Conservation (phyloP, 176 grass and related monocot genomes). For the Tuctoria greenei region DNA sequence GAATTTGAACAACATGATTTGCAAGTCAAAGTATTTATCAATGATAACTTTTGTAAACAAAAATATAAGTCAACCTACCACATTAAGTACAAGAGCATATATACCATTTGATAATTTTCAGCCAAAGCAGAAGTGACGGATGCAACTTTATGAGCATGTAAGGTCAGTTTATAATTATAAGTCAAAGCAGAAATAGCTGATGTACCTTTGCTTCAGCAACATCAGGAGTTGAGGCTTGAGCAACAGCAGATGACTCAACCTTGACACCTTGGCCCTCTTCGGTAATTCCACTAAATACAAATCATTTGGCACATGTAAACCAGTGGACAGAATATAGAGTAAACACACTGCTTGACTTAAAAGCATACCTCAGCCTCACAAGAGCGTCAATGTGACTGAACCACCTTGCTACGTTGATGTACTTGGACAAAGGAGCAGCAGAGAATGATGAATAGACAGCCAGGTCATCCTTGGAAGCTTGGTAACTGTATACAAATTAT, state of each 20-base stretch:
- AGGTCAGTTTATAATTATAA: neutral
- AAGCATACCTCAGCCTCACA: slow-evolving; percentile 66
- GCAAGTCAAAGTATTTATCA: too few relatives aligned
- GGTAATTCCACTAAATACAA: slow-evolving; percentile 52
- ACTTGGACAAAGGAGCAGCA: slow-evolving; percentile 52
- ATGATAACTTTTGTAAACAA: too few relatives aligned
- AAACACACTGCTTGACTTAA: neutral
- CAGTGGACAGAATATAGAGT: neutral
- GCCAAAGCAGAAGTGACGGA: too few relatives aligned
- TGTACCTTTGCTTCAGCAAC: slow-evolving; percentile 55
- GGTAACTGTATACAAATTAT: slow-evolving; percentile 50
- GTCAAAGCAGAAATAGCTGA: neutral
- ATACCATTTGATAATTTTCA: too few relatives aligned
- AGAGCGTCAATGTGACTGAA: slow-evolving; percentile 87
- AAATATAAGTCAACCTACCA: too few relatives aligned
- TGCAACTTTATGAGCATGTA: too few relatives aligned
- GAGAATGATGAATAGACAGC: slow-evolving; percentile 61
- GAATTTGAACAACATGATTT: neutral
- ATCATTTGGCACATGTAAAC: neutral
- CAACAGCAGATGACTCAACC: slow-evolving; percentile 65
- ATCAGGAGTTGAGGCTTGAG: slow-evolving; percentile 57
- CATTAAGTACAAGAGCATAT: too few relatives aligned
- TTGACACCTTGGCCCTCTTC: slow-evolving; percentile 70
- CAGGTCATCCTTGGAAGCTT: slow-evolving; percentile 97
- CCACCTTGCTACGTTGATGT: slow-evolving; percentile 80